phyloP scores from a whole-genome alignment of 1,139 yeast genomes.

The Debaryomyces robertsiae region DNA sequence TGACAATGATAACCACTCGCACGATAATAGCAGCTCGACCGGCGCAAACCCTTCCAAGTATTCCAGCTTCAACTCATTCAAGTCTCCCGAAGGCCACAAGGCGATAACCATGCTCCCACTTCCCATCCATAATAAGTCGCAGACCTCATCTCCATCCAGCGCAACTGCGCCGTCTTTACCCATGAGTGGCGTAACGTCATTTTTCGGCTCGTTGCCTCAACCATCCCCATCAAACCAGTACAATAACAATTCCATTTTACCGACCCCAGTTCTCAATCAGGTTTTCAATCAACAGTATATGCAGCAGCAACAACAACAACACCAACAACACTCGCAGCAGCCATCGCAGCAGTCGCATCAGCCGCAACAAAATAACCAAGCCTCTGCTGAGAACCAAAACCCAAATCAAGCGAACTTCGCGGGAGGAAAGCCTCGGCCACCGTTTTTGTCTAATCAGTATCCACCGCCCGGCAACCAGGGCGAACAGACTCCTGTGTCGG shows the following conservation, averaged over 20 bases:
- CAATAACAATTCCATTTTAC: conserved; percentile 26
- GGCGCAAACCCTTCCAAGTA: conserved; percentile 19
- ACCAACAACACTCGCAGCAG: conserved; percentile 14
- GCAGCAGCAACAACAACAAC: conserved; percentile 17
- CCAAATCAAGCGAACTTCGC: neutral
- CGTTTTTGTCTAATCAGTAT: conserved; percentile 4
- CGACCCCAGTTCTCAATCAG: conserved; percentile 43
- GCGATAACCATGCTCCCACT: conserved; percentile 40
- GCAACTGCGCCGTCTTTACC: conserved; percentile 47
- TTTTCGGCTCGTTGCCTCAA: conserved; percentile 33
- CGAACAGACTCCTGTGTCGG: conserved; percentile 54
- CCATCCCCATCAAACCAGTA: conserved; percentile 31
- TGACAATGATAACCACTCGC: conserved; percentile 9
- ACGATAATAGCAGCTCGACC: conserved; percentile 15
- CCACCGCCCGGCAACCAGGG: conserved; percentile 8
- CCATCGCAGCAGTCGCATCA: conserved; percentile 15
- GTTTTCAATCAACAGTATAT: conserved; percentile 27
- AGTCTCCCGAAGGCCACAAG: conserved; percentile 41
- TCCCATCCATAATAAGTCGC: conserved; percentile 44
- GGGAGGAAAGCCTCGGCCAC: conserved; percentile 2
- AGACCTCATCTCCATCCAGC: conserved; percentile 47
- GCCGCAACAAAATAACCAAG: conserved; percentile 11
- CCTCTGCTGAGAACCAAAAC: conserved; percentile 7
- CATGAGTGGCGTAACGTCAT: conserved; percentile 23
- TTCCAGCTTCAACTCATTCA: conserved; percentile 34